These are phyloP conservation scores for Cylindrotheca closterium DNA, from an alignment of 108 stramenopile genomes.

Conservation along the genomic window DNA sequence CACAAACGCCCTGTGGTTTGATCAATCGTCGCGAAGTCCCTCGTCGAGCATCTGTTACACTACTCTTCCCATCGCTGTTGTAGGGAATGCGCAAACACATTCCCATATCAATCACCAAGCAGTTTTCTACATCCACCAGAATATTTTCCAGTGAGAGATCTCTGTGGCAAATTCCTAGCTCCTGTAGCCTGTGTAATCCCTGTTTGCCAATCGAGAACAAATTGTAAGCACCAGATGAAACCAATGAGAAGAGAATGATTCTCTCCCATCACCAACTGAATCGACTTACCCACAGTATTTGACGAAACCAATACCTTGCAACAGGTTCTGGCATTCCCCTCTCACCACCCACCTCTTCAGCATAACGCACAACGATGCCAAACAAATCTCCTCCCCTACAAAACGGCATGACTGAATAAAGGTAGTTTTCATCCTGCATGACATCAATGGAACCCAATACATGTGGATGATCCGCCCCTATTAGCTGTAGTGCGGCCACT, in stretches of 20 bases:
- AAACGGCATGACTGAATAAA: conserved; percentile 88
- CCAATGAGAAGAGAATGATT: not conserved
- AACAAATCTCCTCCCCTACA: conserved; percentile 90
- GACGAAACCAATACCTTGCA: conserved; percentile 88
- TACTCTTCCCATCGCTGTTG: conserved; percentile 45
- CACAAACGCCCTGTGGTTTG: conserved; percentile 85
- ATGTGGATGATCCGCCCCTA: conserved; percentile 71
- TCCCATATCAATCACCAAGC: conserved; percentile 93
- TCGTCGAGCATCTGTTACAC: conserved; percentile 50
- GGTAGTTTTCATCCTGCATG: conserved; percentile 79
- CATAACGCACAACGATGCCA: conserved; percentile 78
- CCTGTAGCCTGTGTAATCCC: conserved; percentile 86
- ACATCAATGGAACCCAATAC: conserved; percentile 76
- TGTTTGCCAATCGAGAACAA: conserved; percentile 2
- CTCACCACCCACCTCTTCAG: conserved; percentile 68
- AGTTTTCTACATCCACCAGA: conserved; percentile 71
- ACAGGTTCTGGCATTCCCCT: conserved; percentile 83
- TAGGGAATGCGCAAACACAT: conserved; percentile 93
- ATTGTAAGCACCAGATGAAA: not conserved
- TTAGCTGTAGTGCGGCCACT: conserved; percentile 80
- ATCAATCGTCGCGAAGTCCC: conserved; percentile 70
- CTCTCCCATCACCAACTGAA: not conserved
- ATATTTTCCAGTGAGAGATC: conserved; percentile 91
- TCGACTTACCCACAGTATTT: conserved; percentile 69
- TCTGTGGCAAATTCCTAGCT: conserved; percentile 86